phyloP scores from a whole-genome alignment of 2,329 filamentous ascomycete genomes.

The Plectosphaerella plurivora region DNA sequence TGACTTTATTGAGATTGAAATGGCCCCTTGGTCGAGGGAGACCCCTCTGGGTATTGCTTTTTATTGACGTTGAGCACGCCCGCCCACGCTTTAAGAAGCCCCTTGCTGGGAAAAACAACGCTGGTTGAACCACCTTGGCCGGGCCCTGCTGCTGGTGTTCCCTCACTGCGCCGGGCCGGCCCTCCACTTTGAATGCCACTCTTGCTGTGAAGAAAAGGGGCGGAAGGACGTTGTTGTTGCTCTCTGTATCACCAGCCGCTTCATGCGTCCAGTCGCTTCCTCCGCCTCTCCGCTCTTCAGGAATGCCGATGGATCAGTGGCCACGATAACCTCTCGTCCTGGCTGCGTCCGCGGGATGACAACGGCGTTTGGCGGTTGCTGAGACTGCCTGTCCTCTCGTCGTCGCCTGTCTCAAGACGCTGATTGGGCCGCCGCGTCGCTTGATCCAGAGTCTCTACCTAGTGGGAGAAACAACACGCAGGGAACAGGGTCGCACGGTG shows the following conservation, averaged over 20 bases:
- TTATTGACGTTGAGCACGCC: too few species aligned
- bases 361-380: constrained; percentile 14
- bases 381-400: constrained; percentile 8
- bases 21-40: too few species aligned
- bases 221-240: neutral
- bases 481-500: neutral
- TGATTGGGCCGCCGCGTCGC: constrained; percentile 11
- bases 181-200: neutral
- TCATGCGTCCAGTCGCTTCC: too few species aligned
- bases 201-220: neutral
- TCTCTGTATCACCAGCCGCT: too few species aligned
- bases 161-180: neutral
- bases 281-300: neutral
- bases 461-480: neutral
- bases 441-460: constrained; percentile 4
- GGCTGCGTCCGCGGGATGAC: neutral
- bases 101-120: constrained; percentile 2
- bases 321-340: neutral
- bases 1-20: too few species aligned
- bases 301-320: neutral
- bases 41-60: too few species aligned
- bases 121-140: neutral
- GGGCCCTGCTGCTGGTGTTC: neutral
- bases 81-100: too few species aligned
- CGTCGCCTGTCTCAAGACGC: constrained; percentile 11